These are phyloP conservation scores for Ogataea haglerorum DNA, from an alignment of 805 yeast species.

Conservation along the genomic window DNA sequence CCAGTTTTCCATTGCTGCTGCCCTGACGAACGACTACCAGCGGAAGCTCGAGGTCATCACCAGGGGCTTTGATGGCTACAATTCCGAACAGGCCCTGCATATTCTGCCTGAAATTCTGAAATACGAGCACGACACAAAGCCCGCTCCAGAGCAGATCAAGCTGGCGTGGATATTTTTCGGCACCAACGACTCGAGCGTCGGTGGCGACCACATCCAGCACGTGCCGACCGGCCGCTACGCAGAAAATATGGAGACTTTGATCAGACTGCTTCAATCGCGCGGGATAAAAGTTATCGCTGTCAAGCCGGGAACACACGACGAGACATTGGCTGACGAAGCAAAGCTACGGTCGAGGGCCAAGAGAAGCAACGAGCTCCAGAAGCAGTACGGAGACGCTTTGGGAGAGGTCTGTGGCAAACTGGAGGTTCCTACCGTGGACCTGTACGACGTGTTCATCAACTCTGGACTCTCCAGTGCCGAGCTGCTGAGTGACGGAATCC, in stretches of 20 bases:
- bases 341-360: slow-evolving; percentile 38
- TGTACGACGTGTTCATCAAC: slow-evolving; percentile 37
- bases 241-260: slow-evolving; percentile 45
- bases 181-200: slow-evolving; percentile 59
- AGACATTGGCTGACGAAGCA: slow-evolving; percentile 36
- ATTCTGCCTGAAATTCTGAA: slow-evolving; percentile 50
- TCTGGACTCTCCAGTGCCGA: slow-evolving; percentile 32
- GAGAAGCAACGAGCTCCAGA: slow-evolving; percentile 45
- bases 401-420: slow-evolving; percentile 41
- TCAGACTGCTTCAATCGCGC: slow-evolving; percentile 37
- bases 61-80: slow-evolving; percentile 80
- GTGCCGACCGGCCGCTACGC: slow-evolving; percentile 51
- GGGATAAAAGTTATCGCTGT: slow-evolving; percentile 54
- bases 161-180: slow-evolving; percentile 68
- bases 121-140: slow-evolving; percentile 38
- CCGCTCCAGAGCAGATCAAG: slow-evolving; percentile 33
- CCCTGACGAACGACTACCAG: slow-evolving; percentile 39
- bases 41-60: slow-evolving; percentile 66
- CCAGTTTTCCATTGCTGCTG: slow-evolving; percentile 33
- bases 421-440: slow-evolving; percentile 56
- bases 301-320: slow-evolving; percentile 60
- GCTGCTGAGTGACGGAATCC: slow-evolving; percentile 41
- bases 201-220: slow-evolving; percentile 33
- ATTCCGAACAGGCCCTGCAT: slow-evolving; percentile 53
- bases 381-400: slow-evolving; percentile 50